These are phyloP conservation scores for Chlorella sp. DNA, from an alignment of 139 green algal genomes.

Conservation along the genomic window DNA sequence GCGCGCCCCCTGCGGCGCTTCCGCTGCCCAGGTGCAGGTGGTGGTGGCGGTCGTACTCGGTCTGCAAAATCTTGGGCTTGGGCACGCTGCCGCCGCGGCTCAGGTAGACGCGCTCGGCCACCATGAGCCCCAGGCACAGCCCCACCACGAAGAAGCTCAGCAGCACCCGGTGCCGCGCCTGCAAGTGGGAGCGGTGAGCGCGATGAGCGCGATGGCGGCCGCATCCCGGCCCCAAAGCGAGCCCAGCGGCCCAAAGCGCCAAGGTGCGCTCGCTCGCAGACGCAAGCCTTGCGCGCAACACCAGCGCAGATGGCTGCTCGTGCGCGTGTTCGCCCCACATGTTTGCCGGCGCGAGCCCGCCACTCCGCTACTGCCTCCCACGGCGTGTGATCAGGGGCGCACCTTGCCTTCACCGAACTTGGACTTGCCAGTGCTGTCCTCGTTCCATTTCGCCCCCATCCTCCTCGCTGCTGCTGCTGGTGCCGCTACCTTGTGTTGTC, in stretches of 20 bases:
- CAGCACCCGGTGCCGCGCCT: slow-evolving; percentile 31
- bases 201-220: neutral
- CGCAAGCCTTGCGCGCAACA: neutral
- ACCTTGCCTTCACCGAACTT: too few relatives aligned
- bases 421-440: too few relatives aligned
- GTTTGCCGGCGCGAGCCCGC: too few relatives aligned
- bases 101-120: slow-evolving; percentile 58
- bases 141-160: slow-evolving; percentile 44
- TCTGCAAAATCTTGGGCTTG: slow-evolving; percentile 20
- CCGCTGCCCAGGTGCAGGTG: slow-evolving; percentile 10
- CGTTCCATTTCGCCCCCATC: too few relatives aligned
- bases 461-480: too few relatives aligned
- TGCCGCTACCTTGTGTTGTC: too few relatives aligned
- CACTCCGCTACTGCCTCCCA: too few relatives aligned
- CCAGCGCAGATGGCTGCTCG: neutral
- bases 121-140: slow-evolving; percentile 57
- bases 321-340: too few relatives aligned
- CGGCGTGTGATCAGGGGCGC: too few relatives aligned
- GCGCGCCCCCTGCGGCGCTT: neutral
- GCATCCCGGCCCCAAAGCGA: neutral
- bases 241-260: neutral
- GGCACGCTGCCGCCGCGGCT: slow-evolving; percentile 2
- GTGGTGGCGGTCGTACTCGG: slow-evolving; percentile 2
- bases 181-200: neutral
- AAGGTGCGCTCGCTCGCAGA: neutral